Conservation (phyloP, 345 rosid genomes). For the Eucalyptus curtisii region DNA sequence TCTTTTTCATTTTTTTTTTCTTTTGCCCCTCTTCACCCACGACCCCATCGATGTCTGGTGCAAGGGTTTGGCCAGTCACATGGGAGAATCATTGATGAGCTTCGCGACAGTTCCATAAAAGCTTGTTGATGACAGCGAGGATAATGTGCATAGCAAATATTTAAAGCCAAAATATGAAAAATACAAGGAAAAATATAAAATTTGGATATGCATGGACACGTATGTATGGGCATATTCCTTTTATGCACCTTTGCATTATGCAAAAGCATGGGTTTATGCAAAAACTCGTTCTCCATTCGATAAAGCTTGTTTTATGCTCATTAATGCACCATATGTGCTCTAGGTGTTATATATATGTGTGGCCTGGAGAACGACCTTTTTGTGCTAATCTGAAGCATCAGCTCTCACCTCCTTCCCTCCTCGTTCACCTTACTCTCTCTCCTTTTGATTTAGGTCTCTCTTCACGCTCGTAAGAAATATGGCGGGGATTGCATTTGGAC, state of each 20-base stretch:
- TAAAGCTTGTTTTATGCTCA: neutral
- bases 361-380: neutral
- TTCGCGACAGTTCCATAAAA: conserved; percentile 36
- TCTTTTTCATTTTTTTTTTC: neutral
- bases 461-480: neutral
- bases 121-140: conserved; percentile 20
- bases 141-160: neutral
- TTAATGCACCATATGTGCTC: neutral
- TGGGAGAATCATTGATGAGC: conserved; percentile 30
- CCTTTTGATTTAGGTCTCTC: neutral
- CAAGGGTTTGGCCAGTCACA: neutral
- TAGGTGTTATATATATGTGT: neutral
- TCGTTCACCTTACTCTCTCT: neutral
- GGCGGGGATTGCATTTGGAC: conserved; percentile 62
- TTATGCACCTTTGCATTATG: neutral
- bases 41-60: neutral
- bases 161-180: neutral
- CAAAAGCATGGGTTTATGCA: neutral
- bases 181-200: neutral
- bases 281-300: neutral
- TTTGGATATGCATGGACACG: neutral
- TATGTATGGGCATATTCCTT: neutral
- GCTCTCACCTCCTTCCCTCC: neutral
- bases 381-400: neutral
- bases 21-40: neutral